Base-by-base conservation (phyloP, 441 rosid genomes). In the Eruca vesicaria region DNA sequence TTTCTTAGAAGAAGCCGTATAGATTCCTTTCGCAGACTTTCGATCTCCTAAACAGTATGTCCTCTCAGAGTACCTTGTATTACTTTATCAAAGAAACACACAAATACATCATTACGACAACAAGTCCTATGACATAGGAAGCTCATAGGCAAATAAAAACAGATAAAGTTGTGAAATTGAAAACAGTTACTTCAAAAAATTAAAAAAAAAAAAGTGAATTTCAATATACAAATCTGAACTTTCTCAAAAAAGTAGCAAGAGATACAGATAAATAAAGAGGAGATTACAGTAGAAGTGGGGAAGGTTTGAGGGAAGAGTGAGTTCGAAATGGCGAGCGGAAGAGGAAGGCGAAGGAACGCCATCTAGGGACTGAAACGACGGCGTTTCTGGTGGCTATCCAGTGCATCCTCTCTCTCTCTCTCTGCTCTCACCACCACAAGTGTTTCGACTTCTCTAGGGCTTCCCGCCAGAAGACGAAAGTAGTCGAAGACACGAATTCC, bases 341-440 rank as follows among this genome's bases (percentile, higher is more conserved):
- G 72, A 87, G 78, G 69, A 81, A 76, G 60, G 91, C 76, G 79
- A 89, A 80, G 32, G 87, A 83, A 10, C 91, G 89, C 86, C 87
- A 87, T 82, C 69, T 83, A 7, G 95, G 90, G 29, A 88, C 35
- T 12, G 96, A 82, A 79, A 84, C 82, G 83, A 82, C 87, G 63
- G 82, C 96, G 81, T 81, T 87, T 80, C 96, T 78, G 11, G 84
- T 79, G 7, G 94, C 89, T n/a, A 89, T 62, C 94, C 93, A 79
- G 81, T 82, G 85, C 98, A 94, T 94, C 74, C 28, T 77, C 58
- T 2, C 50, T 14, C 21, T 53, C 3, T 9, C 19, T 35, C 11
- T 63, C 33, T 66, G 59, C 23, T 41, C 21, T 14, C 9, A 9
- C 35, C 33, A 36, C 43, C 35, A 32, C 8, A 31, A 28, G 23